These are phyloP conservation scores for Eucalyptus curtisii DNA, from an alignment of 345 rosid genomes.

Conservation along the genomic window DNA sequence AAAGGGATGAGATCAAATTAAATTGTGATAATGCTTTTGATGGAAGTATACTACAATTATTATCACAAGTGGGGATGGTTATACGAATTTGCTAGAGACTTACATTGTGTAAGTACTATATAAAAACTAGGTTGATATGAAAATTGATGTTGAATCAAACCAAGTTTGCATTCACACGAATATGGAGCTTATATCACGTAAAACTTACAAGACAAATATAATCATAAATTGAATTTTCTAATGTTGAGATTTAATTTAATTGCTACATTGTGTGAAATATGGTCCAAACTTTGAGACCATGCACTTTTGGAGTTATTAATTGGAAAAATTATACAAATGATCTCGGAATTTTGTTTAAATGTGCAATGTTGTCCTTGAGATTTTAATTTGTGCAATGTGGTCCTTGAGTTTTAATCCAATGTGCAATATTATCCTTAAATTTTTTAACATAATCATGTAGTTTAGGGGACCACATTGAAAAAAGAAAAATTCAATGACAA, in stretches of 20 bases:
- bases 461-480: neutral
- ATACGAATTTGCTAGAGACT: neutral
- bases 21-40: neutral
- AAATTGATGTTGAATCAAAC: neutral
- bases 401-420: no score
- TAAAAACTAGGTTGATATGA: neutral
- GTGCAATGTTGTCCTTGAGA: no score
- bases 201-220: neutral
- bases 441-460: no score
- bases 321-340: neutral
- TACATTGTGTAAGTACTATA: neutral
- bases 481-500: no score
- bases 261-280: neutral
- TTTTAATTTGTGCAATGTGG: no score
- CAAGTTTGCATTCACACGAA: neutral
- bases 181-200: neutral
- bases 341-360: neutral
- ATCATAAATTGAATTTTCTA: neutral
- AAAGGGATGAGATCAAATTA: neutral
- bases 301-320: neutral
- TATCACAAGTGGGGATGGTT: neutral
- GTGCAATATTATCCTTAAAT: fast-evolving
- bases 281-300: neutral
- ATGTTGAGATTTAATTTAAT: neutral
- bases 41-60: neutral